Evolutionary conservation across 805 yeast genomes (phyloP).

Genomic region (Candida vartiovaarae): DNA sequence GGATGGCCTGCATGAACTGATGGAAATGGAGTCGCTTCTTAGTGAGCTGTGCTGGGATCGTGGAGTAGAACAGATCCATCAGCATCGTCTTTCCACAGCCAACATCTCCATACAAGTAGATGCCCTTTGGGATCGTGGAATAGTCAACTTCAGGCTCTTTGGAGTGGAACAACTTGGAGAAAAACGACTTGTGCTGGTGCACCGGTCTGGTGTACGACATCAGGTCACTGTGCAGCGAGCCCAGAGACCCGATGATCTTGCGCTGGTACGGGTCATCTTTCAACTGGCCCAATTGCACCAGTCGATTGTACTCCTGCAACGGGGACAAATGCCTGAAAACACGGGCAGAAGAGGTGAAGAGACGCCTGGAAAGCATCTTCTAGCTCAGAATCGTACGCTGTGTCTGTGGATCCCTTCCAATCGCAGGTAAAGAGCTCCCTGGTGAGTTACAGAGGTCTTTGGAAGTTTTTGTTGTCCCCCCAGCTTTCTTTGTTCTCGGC

Average conservation of each 20-base stretch:
- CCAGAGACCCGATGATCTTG: slow-evolving; percentile 55
- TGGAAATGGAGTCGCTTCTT: slow-evolving; percentile 88
- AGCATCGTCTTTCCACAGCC: slow-evolving; percentile 99
- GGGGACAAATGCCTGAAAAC: slow-evolving; percentile 30
- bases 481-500: too few relatives aligned
- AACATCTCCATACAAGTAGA: slow-evolving; percentile 93
- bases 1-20: slow-evolving; percentile 93
- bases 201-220: slow-evolving; percentile 55
- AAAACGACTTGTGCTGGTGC: slow-evolving; percentile 37
- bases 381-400: too few relatives aligned
- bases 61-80: slow-evolving; percentile 88
- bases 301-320: slow-evolving; percentile 41
- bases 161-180: slow-evolving; percentile 18
- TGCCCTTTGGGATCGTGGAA: slow-evolving; percentile 61
- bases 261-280: slow-evolving; percentile 79
- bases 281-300: slow-evolving; percentile 42
- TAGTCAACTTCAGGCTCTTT: slow-evolving; percentile 16
- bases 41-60: slow-evolving; percentile 71
- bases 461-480: too few relatives aligned
- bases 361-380: neutral
- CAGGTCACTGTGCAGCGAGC: slow-evolving; percentile 51
- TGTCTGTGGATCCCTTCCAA: too few relatives aligned
- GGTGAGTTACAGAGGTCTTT: too few relatives aligned
- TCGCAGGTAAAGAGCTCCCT: too few relatives aligned
- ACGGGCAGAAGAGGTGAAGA: slow-evolving; percentile 6